These are phyloP conservation scores for Astragalus glycyphyllos DNA, from an alignment of 306 rosid genomes.

Conservation along the genomic window DNA sequence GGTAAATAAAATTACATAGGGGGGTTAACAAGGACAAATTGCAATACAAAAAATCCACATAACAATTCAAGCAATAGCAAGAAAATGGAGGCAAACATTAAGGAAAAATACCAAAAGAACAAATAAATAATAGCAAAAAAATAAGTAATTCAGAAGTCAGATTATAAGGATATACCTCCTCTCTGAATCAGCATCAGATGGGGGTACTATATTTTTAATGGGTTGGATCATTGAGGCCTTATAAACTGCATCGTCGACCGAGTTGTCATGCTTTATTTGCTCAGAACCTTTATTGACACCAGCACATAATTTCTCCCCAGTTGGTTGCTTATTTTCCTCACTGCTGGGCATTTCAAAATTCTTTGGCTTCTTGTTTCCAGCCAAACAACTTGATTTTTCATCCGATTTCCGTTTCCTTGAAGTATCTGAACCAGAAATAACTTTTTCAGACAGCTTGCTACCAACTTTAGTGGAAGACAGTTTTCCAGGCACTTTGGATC, in stretches of 20 bases:
- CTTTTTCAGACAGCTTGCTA: conserved; percentile 3
- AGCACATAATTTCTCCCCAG: conserved; percentile 23
- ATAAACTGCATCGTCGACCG: conserved; percentile 44
- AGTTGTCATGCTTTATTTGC: conserved; percentile 45
- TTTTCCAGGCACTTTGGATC: conserved; percentile 47
- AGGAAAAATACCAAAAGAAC: background rate
- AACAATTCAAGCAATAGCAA: no score
- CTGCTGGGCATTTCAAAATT: conserved; percentile 39
- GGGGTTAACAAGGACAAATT: conserved; percentile 37
- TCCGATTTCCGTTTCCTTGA: no score
- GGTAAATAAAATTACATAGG: conserved; percentile 35
- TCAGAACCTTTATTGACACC: conserved; percentile 37
- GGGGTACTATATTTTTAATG: conserved; percentile 38
- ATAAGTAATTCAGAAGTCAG: conserved; percentile 18
- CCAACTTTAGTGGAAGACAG: conserved; percentile 44
- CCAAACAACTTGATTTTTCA: no score
- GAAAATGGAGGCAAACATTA: background rate
- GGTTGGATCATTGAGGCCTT: conserved; percentile 31
- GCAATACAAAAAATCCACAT: conserved; percentile 16
- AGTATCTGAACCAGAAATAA: no score
- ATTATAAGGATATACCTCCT: conserved; percentile 57
- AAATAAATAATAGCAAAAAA: background rate
- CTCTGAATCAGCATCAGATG: conserved; percentile 63
- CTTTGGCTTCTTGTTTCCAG: background rate
- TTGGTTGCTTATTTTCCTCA: conserved; percentile 27